Evolutionary conservation across 2,329 filamentous ascomycete genomes (phyloP), one percentile per base, ranked within the genome.

Genomic region (Sarocladium oryzae): DNA sequence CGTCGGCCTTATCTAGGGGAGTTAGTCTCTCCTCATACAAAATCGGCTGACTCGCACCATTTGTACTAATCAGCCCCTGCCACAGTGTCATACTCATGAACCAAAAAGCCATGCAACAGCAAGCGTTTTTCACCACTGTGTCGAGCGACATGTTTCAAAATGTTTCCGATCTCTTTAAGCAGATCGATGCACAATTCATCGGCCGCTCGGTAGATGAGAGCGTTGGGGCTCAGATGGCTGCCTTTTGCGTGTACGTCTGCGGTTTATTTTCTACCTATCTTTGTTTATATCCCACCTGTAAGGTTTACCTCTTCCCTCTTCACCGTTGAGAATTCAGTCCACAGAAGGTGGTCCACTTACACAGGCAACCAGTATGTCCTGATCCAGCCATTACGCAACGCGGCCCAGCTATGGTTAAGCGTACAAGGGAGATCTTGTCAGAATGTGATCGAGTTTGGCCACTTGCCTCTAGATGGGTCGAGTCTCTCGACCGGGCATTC

Each of bases 191-290:
- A 4, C 75, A 78, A 51, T 79, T 77, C 53, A 69, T 69, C 13
- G 66, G 69, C 4, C 68, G 72, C 5, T 63, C 69, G 1, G 63
- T 68, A 0, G 71, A 76, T 28, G 75, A 77, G 54, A 73, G 72
- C 32, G 69, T 77, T 15, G 76, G 76, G 2, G 74, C 75, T 2
- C 76, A 79, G 57, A 79, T 79, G 67, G 70, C 75, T 15, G 73
- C 74, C 1, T 79, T 79, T 56, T 76, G 74, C 51, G 74, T 79
- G 11, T 79, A 79, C 49, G 76, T 69, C n/a, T 79, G 76, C 54
- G 76, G 75, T 13, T 64, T 79, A 21, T 69, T 79, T 51, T 71
- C 75, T 6, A 71, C 70, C 3, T 79, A 79, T 50, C 61, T 78
- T 2, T 75, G 69, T 60, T 77, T 74, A 58, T 78, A 77, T 52